A percentile compares a stretch with the other conserved stretches of the same genome.
phyloP scores from a whole-genome alignment of 2,329 filamentous ascomycete species.

The Paraconiothyrium sp. region DNA sequence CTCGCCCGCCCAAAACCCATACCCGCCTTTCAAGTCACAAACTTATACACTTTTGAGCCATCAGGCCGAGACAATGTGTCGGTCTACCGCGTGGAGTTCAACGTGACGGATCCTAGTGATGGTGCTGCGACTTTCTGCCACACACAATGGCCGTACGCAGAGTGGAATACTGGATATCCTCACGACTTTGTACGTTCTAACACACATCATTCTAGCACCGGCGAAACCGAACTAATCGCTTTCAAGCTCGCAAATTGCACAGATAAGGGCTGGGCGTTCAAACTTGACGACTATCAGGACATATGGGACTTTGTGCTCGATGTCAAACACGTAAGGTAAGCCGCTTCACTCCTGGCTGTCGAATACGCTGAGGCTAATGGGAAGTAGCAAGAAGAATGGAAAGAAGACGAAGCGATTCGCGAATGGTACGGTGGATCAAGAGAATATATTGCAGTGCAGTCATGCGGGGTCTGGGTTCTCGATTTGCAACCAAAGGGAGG shows the following conservation, averaged over 20 bases:
- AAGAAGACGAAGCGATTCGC: slow-evolving; percentile 17
- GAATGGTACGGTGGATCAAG: slow-evolving; percentile 16
- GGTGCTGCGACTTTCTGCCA: slow-evolving; percentile 17
- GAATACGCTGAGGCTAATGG: background rate
- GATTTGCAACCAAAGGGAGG: slow-evolving; percentile 21
- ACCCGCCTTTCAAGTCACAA: slow-evolving; percentile 26
- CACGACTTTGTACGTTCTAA: slow-evolving; percentile 14
- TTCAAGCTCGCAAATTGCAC: slow-evolving; percentile 19
- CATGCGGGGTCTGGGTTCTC: slow-evolving; percentile 27
- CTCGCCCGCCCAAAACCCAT: slow-evolving; percentile 9
- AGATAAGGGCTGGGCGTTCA: slow-evolving; percentile 21
- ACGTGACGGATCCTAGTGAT: slow-evolving; percentile 26
- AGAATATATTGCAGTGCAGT: slow-evolving; percentile 19
- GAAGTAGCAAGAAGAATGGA: slow-evolving; percentile 18
- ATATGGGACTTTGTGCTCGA: slow-evolving; percentile 25
- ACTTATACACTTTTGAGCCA: slow-evolving; percentile 26
- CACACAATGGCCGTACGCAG: slow-evolving; percentile 18
- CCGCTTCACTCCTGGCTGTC: background rate
- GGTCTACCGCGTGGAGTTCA: slow-evolving; percentile 23
- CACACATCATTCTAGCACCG: background rate
- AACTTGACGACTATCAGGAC: slow-evolving; percentile 20
- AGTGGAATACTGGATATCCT: slow-evolving; percentile 20
- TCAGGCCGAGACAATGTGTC: slow-evolving; percentile 19
- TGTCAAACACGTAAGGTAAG: slow-evolving; percentile 24
- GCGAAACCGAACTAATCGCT: background rate